These are phyloP conservation scores for Fusarium keratoplasticum DNA, from an alignment of 2,329 filamentous ascomycete species.

Conservation along the genomic window DNA sequence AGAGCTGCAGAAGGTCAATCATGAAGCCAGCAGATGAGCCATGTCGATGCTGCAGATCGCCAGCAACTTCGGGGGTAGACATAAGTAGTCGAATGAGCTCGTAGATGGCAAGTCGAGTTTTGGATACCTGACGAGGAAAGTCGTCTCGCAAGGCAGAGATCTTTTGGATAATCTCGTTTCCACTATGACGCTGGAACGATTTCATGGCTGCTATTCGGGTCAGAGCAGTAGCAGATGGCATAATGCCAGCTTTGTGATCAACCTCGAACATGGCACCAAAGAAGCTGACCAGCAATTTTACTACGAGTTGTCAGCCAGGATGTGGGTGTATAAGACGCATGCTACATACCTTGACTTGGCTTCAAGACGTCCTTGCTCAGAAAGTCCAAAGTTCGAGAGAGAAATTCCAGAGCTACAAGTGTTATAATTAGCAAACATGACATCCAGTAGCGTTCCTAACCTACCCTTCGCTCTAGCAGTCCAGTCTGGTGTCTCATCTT, in stretches of 20 bases:
- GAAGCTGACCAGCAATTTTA: slow-evolving; percentile 63
- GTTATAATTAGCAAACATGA: slow-evolving; percentile 3
- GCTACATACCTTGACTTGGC: slow-evolving; percentile 59
- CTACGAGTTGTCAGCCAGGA: slow-evolving; percentile 39
- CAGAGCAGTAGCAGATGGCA: slow-evolving; percentile 65
- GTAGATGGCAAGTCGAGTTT: slow-evolving; percentile 65
- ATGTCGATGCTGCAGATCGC: slow-evolving; percentile 58
- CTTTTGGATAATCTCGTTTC: slow-evolving; percentile 61
- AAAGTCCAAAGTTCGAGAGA: slow-evolving; percentile 64
- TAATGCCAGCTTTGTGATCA: slow-evolving; percentile 69
- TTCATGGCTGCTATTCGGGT: slow-evolving; percentile 62
- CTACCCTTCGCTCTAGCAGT: slow-evolving; percentile 65
- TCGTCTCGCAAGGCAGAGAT: slow-evolving; percentile 66
- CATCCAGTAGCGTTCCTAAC: background rate
- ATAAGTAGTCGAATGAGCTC: slow-evolving; percentile 60
- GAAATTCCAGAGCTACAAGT: slow-evolving; percentile 63
- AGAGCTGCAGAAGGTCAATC: slow-evolving; percentile 62
- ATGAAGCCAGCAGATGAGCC: slow-evolving; percentile 60
- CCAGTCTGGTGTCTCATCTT: slow-evolving; percentile 60
- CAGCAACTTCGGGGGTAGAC: slow-evolving; percentile 54
- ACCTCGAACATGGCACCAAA: slow-evolving; percentile 70
- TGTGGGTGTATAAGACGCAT: background rate
- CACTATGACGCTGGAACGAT: slow-evolving; percentile 62
- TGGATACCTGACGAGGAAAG: slow-evolving; percentile 64
- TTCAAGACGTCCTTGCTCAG: slow-evolving; percentile 60